A percentile compares a stretch with the other conserved stretches of the same genome.
Evolutionary conservation across 352 stramenopile species (phyloP).

Genomic region (Pythium guiyangense): DNA sequence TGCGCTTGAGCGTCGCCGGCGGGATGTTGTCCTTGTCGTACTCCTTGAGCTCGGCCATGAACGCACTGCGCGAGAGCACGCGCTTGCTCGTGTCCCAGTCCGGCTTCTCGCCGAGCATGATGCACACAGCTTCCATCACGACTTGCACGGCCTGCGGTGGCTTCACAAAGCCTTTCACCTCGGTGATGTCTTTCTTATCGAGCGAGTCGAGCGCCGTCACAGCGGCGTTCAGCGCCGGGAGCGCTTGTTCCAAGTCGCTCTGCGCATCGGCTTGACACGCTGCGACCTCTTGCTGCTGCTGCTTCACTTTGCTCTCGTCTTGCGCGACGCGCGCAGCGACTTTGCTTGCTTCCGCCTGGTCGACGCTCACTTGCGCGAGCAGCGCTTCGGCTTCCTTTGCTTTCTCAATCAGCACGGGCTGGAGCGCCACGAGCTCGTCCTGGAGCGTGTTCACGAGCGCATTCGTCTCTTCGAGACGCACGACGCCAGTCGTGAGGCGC

Average conservation of each 20-base stretch:
- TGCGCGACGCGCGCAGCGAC: slow-evolving; percentile 48
- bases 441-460: slow-evolving; percentile 52
- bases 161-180: slow-evolving; percentile 86
- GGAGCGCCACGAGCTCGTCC: slow-evolving; percentile 79
- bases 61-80: slow-evolving; percentile 60
- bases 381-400: slow-evolving; percentile 56
- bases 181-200: slow-evolving; percentile 85
- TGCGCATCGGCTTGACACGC: slow-evolving; percentile 69
- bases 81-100: slow-evolving; percentile 86
- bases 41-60: slow-evolving; percentile 82
- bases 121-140: slow-evolving; percentile 86
- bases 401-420: slow-evolving; percentile 68
- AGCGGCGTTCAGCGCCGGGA: slow-evolving; percentile 72
- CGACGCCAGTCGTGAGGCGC: slow-evolving; percentile 51
- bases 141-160: slow-evolving; percentile 77
- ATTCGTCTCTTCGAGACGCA: slow-evolving; percentile 76
- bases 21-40: slow-evolving; percentile 85
- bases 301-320: slow-evolving; percentile 60
- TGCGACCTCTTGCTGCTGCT: slow-evolving; percentile 58
- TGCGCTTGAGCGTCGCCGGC: slow-evolving; percentile 47
- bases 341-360: slow-evolving; percentile 44
- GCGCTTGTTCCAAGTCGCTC: slow-evolving; percentile 59
- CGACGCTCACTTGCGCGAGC: slow-evolving; percentile 52
- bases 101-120: slow-evolving; percentile 80
- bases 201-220: slow-evolving; percentile 73